Percentiles rank a stretch among this genome's conserved stretches.
Conservation (phyloP, 2,329 filamentous ascomycete species). For the Sclerotinia nivalis region DNA sequence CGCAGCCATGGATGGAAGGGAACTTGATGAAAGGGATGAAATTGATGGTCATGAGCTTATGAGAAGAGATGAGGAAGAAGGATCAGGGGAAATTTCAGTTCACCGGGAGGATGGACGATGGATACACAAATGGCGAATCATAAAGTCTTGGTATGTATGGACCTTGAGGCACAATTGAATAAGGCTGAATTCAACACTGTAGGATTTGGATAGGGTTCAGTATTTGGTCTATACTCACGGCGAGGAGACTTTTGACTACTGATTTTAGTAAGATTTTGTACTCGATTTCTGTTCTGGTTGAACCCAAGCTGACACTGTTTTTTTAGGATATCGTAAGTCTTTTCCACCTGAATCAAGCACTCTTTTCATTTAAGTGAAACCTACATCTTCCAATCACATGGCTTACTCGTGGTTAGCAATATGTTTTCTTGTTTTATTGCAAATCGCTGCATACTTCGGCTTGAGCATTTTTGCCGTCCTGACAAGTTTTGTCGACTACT, state of each 20-base stretch:
- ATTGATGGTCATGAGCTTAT: neutral
- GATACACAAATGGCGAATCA: slow-evolving; percentile 15
- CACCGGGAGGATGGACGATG: neutral
- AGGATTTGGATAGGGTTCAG: slow-evolving; percentile 22
- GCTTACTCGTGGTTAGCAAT: slow-evolving; percentile 36
- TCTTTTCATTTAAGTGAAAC: neutral
- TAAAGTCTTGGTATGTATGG: slow-evolving; percentile 9
- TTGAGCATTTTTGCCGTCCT: slow-evolving; percentile 28
- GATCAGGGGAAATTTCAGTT: neutral
- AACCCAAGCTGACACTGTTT: neutral
- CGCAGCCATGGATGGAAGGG: slow-evolving; percentile 16
- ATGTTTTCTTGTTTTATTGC: slow-evolving; percentile 34
- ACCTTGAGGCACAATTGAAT: neutral
- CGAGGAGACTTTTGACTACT: slow-evolving; percentile 33
- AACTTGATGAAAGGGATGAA: neutral
- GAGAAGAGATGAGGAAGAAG: slow-evolving; percentile 21
- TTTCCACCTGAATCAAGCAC: neutral
- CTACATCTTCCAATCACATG: neutral
- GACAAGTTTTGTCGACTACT: slow-evolving; percentile 25
- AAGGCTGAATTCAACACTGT: neutral
- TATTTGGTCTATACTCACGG: slow-evolving; percentile 16
- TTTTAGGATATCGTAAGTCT: slow-evolving; percentile 19
- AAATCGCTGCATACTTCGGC: slow-evolving; percentile 32
- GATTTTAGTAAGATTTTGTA: slow-evolving; percentile 35
- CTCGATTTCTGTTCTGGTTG: neutral